Evolutionary conservation across 1,284 basidiomycete genomes (phyloP).

Genomic region (Moesziomyces parantarcticus): DNA sequence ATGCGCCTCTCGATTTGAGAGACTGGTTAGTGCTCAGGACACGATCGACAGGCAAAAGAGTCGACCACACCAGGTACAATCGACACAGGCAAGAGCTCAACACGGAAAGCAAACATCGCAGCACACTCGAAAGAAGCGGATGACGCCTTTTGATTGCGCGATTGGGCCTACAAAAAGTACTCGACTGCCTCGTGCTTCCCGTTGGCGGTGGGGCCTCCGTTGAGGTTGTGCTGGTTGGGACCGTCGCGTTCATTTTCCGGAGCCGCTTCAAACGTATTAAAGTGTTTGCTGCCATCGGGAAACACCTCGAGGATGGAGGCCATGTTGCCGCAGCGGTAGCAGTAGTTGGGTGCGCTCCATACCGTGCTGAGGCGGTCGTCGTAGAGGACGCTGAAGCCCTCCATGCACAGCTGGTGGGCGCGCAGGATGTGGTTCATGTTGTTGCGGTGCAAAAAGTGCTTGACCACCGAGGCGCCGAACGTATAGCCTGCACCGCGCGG

Average conservation of each 20-base stretch:
- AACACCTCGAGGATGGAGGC: slow-evolving; percentile 96
- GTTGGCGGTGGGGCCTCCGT: slow-evolving; percentile 25
- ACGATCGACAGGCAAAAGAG: no score
- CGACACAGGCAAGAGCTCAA: no score
- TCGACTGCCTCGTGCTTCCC: slow-evolving; percentile 57
- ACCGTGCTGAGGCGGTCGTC: slow-evolving; percentile 95
- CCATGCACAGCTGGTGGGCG: slow-evolving; percentile 99
- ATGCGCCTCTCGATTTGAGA: no score
- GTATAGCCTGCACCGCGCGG: slow-evolving; percentile 98
- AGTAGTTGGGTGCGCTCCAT: slow-evolving; percentile 99
- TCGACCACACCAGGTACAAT: no score
- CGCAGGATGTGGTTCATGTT: slow-evolving; percentile 96
- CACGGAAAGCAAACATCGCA: no score
- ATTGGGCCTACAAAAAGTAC: slow-evolving; percentile 50
- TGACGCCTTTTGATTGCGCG: no score
- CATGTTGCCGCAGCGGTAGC: slow-evolving; percentile 96
- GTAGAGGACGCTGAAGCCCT: slow-evolving; percentile 94
- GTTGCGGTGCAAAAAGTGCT: slow-evolving; percentile 91
- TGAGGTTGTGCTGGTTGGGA: slow-evolving; percentile 56
- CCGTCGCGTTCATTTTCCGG: slow-evolving; percentile 86
- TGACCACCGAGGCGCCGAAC: slow-evolving; percentile 97
- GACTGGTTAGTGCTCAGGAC: no score
- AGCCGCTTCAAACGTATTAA: slow-evolving; percentile 98
- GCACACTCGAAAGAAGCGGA: no score
- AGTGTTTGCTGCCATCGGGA: slow-evolving; percentile 87